Conservation (phyloP, 768 basidiomycete genomes). For the Gautieria morchelliformis region DNA sequence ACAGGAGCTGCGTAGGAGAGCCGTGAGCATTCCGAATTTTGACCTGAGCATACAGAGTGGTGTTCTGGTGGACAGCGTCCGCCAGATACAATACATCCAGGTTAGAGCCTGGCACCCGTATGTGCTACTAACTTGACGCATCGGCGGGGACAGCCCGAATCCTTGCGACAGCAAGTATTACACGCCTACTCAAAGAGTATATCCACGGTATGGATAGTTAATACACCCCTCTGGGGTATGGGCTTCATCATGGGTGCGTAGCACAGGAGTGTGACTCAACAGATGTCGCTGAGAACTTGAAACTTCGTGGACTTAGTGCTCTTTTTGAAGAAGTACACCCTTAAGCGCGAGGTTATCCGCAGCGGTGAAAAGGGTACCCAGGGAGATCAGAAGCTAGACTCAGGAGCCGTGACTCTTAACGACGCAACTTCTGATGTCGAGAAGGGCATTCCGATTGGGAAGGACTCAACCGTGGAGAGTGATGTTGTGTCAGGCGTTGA, state of each 20-base stretch:
- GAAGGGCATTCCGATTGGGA: too few species aligned
- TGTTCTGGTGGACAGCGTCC: too few species aligned
- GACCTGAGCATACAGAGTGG: too few species aligned
- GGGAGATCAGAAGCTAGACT: too few species aligned
- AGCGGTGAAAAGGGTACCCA: background rate
- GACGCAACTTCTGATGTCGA: too few species aligned
- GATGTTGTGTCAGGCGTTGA: too few species aligned
- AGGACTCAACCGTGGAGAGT: too few species aligned
- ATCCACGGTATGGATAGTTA: slow-evolving; percentile 54
- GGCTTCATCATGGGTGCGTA: too few species aligned
- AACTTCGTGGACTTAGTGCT: slow-evolving; percentile 13
- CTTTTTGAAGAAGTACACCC: slow-evolving; percentile 27
- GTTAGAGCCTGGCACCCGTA: slow-evolving; percentile 16
- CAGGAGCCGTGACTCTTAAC: too few species aligned
- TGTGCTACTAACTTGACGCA: background rate
- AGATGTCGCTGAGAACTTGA: background rate
- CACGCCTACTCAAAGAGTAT: slow-evolving; percentile 58
- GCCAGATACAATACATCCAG: slow-evolving; percentile 25
- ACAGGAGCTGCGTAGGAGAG: background rate
- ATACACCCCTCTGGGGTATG: slow-evolving; percentile 30
- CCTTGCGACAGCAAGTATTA: slow-evolving; percentile 37
- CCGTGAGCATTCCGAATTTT: too few species aligned
- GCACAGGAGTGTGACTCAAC: background rate
- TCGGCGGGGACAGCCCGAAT: slow-evolving; percentile 25
- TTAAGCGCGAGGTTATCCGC: slow-evolving; percentile 19